Base-by-base conservation (phyloP, 805 yeast species). In the Ascoidea asiatica region DNA sequence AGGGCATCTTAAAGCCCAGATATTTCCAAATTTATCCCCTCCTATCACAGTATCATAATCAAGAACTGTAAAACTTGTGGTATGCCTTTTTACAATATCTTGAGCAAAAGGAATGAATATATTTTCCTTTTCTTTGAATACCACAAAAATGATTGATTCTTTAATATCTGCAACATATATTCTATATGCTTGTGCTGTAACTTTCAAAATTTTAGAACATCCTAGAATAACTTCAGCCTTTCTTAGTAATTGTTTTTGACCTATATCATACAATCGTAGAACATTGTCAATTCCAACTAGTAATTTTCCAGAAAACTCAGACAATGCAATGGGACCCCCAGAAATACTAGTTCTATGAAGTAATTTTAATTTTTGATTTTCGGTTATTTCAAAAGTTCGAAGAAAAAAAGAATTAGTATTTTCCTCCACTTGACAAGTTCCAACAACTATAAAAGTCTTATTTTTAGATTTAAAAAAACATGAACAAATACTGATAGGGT, bases 21-120 rank as follows among this genome's bases (percentile, higher is more conserved):
- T 41, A 52, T 81, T 85, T 0, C 97, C 97, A 61, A 83, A 87
- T 55, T 79, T 80, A 57, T 92, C 97, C 13, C 95, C 95, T 1
- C 85, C 86, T 38, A 82, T 64, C 1, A 83, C 74, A 0, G 96
- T 87, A 45, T 77, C 77, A 49, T 76, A 73, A 57, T 92, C 97
- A 4, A 92, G 61, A 50, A 75, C 62, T 2, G 67, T 55, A 39
- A 81, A 52, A 2, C 77, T 52, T 0, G 94, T 81, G 3, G 81
- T 69, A 54, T 81, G 83, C 29, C 96, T 65, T 33, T 78, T 68
- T 37, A 80, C 61, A 0, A 69, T 58, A 60, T 92, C 97, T 54
- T 79, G 88, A 1, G 77, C 79, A 46, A 89, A 64, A 2, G 81
- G 73, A 5, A 75, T 55, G 53, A 90, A 83, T 19, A 55, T 61